phyloP scores from a whole-genome alignment of 768 basidiomycete genomes.

The Basidioascus undulatus region DNA sequence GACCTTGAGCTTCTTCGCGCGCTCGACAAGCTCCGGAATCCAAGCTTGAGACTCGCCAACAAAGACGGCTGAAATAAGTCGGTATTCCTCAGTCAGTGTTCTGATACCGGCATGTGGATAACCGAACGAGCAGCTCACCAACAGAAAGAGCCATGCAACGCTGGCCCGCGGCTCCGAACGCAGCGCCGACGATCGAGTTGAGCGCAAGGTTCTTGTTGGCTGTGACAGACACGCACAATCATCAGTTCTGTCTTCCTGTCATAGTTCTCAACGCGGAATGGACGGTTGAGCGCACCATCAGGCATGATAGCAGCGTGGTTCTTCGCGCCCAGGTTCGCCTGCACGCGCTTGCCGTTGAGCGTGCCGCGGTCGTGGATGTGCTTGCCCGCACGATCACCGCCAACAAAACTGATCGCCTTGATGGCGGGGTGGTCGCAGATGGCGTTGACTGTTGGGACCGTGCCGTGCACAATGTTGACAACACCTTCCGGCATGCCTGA shows the following conservation, averaged over 20 bases:
- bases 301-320: constrained; percentile 86
- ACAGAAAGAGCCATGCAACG: constrained; percentile 93
- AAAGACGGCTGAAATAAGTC: constrained; percentile 23
- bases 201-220: constrained; percentile 80
- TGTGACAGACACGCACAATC: neutral
- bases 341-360: constrained; percentile 62
- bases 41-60: constrained; percentile 56
- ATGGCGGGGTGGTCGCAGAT: constrained; percentile 81
- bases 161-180: constrained; percentile 91
- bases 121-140: constrained; percentile 24
- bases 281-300: constrained; percentile 36
- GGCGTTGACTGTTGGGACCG: constrained; percentile 66
- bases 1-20: constrained; percentile 53
- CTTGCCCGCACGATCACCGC: constrained; percentile 72
- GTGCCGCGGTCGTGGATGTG: constrained; percentile 82
- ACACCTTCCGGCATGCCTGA: constrained; percentile 34
- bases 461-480: constrained; percentile 76
- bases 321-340: constrained; percentile 82
- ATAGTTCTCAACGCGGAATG: neutral
- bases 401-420: constrained; percentile 90
- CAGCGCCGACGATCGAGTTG: constrained; percentile 79
- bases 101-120: too few species aligned
- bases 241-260: neutral
- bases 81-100: neutral
- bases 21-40: constrained; percentile 66